Percentiles rank a stretch among this genome's conserved stretches.
Evolutionary conservation across 345 rosid species (phyloP).

Genomic region (Cardamine resedifolia): DNA sequence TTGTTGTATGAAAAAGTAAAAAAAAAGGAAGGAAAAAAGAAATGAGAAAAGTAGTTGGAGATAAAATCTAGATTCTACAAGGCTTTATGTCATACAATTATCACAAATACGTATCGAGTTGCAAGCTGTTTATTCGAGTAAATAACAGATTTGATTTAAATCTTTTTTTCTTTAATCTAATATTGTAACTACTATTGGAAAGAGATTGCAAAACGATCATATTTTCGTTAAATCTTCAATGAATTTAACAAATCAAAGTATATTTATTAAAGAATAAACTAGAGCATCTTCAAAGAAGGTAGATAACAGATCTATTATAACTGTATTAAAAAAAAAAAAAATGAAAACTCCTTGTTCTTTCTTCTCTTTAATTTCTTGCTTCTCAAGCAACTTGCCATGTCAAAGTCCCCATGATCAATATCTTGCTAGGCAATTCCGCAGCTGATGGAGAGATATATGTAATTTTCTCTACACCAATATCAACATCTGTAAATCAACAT

Average conservation of each 20-base stretch:
- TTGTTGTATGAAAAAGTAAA: too few species aligned
- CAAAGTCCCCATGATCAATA: slow-evolving; percentile 24
- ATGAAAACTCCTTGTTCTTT: background rate
- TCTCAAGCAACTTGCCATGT: slow-evolving; percentile 1
- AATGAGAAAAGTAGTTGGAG: too few species aligned
- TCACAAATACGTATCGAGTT: too few species aligned
- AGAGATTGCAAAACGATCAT: background rate
- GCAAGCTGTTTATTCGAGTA: too few species aligned
- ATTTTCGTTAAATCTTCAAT: background rate
- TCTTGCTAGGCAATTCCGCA: slow-evolving; percentile 8
- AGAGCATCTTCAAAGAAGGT: background rate
- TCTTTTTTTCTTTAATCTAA: too few species aligned
- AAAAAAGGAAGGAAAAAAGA: too few species aligned
- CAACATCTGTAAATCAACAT: slow-evolving; percentile 13
- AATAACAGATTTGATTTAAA: background rate
- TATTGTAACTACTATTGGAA: background rate
- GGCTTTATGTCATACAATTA: too few species aligned
- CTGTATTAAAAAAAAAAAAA: background rate
- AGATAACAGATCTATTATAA: background rate
- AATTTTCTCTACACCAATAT: background rate
- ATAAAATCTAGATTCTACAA: too few species aligned
- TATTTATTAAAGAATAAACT: background rate
- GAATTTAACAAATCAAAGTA: background rate
- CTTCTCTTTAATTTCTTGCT: background rate
- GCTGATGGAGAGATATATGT: slow-evolving; percentile 29